Evolutionary conservation across 352 stramenopile genomes (phyloP), one percentile per base, ranked within the genome.

Genomic region (Halophytophthora polymorphica): DNA sequence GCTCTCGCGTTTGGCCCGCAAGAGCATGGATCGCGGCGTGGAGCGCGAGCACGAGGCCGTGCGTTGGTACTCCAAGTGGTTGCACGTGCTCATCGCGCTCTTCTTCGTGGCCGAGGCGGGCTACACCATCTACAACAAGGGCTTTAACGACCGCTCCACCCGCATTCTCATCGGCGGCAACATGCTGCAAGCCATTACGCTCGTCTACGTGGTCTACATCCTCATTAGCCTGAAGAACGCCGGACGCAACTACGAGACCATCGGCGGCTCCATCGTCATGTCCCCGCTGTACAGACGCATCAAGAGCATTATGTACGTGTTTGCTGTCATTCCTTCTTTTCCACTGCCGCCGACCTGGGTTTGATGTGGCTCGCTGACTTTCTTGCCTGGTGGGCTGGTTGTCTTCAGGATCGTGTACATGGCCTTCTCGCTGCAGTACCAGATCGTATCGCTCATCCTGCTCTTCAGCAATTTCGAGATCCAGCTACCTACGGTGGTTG

Each of bases 251-350:
- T 77, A 80, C 50, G 74, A 83, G 53, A 64, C 53, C 19, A 64
- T 86, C 21, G 53, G 72, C 15, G 71, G 74, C 35, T 50, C 50
- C 1, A 56, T 72, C 35, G 72, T 82, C 4, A 38, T 69, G 40
- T 86, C 76, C 1, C 77, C 74, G 6, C 57, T 86, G 6, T 88
- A 88, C 50, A 64, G 66, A 6, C 73, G 74, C 44, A 68, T 86
- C 55, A 77, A 78, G 41, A 58, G 61, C 43, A 84, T 86, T 60
- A 79, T 86, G 75, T 82, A 64, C 35, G 67, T 55, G 31, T 44
- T 34, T 34, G 18, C 33, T 19, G 12, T 33, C 36, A 22, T 28
- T 19, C 1, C 33, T n/a, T 14, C n/a, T n/a, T n/a, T n/a, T n/a
- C n/a, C n/a, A n/a, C n/a, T n/a, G n/a, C n/a, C n/a, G n/a, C n/a